Evolutionary conservation across 2,329 filamentous ascomycete species (phyloP), one percentile per base, ranked within the genome.

Genomic region (Cladorrhinum sp.): DNA sequence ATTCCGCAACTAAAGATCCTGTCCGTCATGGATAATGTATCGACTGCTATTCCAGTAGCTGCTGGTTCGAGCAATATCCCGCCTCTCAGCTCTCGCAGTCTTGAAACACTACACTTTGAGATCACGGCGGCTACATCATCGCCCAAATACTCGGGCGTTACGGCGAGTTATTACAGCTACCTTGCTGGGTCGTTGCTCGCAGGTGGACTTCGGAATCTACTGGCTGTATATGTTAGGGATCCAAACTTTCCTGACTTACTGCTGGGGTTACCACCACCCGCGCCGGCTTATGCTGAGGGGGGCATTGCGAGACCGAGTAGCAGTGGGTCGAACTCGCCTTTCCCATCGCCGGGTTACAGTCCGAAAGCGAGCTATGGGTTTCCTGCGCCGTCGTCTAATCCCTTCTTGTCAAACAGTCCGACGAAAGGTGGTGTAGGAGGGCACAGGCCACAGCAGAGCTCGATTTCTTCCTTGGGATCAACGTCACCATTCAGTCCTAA

Each of bases 181-280:
- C 84, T 98, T 20, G 87, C 91, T 24, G 84, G 84, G n/a, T 96
- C 91, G 0, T 84, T 98, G 29, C 85, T 95, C 62, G 83, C 86
- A 16, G 89, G 88, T 63, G 84, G 85, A 7, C 81, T 98, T 7
- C 92, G 92, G 1, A 84, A 82, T 36, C 81, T 98, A 8, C 82
- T 82, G 36, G 84, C 87, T 22, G 83, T 98, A 7, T 97, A 96
- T 72, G 93, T 97, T 18, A 89, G 91, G 55, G 92, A 97, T 69
- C 85, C 89, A 24, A 81, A 85, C 54, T 96, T 98, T 71, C 87
- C 92, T 1, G 91, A 96, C 66, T 82, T 88, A 10, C 84, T 97
- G 5, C 81, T 92, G 49, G 80, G 79, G 13, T 80, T 93, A 6
- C 84, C 87, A 1, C 89, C 89, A 1, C 88, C 90, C 2, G 79